Conservation (phyloP, 225 moss, liverwort and hornwort genomes). For the Straminergon stramineum region DNA sequence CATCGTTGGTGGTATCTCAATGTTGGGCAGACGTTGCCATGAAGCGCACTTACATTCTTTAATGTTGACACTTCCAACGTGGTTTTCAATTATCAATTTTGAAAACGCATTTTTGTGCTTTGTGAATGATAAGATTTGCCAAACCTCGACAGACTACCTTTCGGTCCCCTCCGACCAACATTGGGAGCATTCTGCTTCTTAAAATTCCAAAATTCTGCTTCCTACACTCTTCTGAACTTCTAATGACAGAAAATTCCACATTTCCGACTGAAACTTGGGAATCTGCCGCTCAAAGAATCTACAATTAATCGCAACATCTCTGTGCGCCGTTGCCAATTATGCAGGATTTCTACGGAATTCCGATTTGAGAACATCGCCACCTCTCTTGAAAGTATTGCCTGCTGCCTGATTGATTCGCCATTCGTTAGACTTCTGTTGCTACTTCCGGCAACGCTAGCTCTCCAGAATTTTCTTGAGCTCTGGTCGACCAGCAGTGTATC, state of each 20-base stretch:
- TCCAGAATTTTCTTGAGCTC: neutral
- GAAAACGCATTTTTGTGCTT: neutral
- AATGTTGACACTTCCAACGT: too few relatives aligned
- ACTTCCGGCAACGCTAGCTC: neutral
- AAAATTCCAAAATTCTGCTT: neutral
- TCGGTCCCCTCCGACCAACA: neutral
- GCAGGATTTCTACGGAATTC: neutral
- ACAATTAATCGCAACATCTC: neutral
- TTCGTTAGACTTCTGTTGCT: neutral
- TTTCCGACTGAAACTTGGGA: neutral
- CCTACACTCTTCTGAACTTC: neutral
- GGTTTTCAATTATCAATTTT: neutral
- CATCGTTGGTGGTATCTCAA: neutral
- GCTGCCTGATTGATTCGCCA: neutral
- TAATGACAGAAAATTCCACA: neutral
- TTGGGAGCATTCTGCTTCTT: too few relatives aligned
- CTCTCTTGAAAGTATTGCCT: neutral
- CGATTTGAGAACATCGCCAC: neutral
- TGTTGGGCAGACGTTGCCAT: neutral
- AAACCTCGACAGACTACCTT: neutral
- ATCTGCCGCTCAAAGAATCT: neutral
- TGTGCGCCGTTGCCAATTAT: neutral
- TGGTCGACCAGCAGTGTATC: neutral
- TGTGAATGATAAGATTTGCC: too few relatives aligned
- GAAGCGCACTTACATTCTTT: neutral